Conservation (phyloP, 2,329 filamentous ascomycete species). For the Curvularia sp. region DNA sequence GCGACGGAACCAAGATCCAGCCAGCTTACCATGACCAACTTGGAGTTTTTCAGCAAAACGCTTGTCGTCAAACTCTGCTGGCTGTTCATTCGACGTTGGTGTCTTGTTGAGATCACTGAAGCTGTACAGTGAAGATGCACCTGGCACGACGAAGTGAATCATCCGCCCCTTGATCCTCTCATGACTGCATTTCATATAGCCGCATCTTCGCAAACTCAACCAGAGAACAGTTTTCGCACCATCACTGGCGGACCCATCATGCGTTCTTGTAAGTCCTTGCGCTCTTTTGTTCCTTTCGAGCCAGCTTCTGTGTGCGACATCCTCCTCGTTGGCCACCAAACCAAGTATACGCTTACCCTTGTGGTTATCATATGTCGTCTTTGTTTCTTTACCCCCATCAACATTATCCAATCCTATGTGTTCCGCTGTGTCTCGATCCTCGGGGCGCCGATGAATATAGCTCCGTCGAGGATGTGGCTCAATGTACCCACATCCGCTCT, state of each 20-base stretch:
- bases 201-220: conserved; percentile 22
- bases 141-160: conserved; percentile 25
- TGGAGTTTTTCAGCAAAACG: conserved; percentile 32
- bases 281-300: conserved; percentile 32
- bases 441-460: conserved; percentile 3
- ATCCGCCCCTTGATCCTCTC: neutral
- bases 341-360: conserved; percentile 38
- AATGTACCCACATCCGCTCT: conserved; percentile 38
- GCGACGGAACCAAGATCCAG: conserved; percentile 32
- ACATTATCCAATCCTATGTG: conserved; percentile 16
- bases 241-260: conserved; percentile 8
- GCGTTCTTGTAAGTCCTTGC: conserved; percentile 24
- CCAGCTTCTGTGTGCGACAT: conserved; percentile 26
- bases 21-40: conserved; percentile 25
- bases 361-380: conserved; percentile 18
- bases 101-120: neutral
- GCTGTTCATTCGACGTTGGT: neutral
- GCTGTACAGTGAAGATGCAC: conserved; percentile 1
- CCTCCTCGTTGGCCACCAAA: conserved; percentile 20
- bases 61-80: conserved; percentile 40
- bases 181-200: neutral
- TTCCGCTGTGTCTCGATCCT: neutral
- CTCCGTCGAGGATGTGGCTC: conserved; percentile 27
- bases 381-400: conserved; percentile 9
- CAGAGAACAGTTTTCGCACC: conserved; percentile 23